Conservation (phyloP, 2,329 filamentous ascomycete species). For the Aspergillus carbonarius region DNA sequence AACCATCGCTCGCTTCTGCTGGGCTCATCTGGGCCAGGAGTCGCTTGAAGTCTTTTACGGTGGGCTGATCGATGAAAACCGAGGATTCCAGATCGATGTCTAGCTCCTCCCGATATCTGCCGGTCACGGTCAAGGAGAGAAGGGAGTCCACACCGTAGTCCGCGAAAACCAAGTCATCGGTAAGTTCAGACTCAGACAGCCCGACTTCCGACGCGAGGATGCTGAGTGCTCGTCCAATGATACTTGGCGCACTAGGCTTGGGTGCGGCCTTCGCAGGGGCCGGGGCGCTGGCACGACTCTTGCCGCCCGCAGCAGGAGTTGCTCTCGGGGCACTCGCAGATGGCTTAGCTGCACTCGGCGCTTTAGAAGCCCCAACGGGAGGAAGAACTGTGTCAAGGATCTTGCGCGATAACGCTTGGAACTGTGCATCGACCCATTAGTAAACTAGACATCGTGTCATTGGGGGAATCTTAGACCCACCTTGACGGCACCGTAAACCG, state of each 20-base stretch:
- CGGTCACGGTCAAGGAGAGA: slow-evolving; percentile 61
- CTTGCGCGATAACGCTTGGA: slow-evolving; percentile 44
- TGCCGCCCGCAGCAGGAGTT: slow-evolving; percentile 23
- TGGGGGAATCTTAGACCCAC: slow-evolving; percentile 15
- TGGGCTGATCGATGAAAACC: slow-evolving; percentile 60
- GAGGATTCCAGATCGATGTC: slow-evolving; percentile 59
- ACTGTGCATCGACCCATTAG: slow-evolving; percentile 23
- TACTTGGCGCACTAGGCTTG: slow-evolving; percentile 31
- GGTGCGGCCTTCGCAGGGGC: slow-evolving; percentile 20
- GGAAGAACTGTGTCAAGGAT: slow-evolving; percentile 45
- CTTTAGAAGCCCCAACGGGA: slow-evolving; percentile 27
- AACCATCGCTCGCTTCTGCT: slow-evolving; percentile 31
- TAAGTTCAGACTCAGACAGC: slow-evolving; percentile 58
- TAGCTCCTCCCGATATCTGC: slow-evolving; percentile 61
- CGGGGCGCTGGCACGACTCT: slow-evolving; percentile 28
- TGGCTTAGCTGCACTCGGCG: slow-evolving; percentile 23
- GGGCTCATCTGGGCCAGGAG: slow-evolving; percentile 46
- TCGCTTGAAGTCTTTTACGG: slow-evolving; percentile 60
- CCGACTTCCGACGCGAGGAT: slow-evolving; percentile 52
- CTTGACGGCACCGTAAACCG: slow-evolving; percentile 51
- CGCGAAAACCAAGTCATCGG: slow-evolving; percentile 60
- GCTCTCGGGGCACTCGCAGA: slow-evolving; percentile 27
- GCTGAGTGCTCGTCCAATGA: slow-evolving; percentile 36
- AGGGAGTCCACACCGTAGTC: slow-evolving; percentile 64
- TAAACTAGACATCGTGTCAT: slow-evolving; percentile 7